Base-by-base conservation (phyloP, 2,329 filamentous ascomycete species). In the Ophiostoma sp. region DNA sequence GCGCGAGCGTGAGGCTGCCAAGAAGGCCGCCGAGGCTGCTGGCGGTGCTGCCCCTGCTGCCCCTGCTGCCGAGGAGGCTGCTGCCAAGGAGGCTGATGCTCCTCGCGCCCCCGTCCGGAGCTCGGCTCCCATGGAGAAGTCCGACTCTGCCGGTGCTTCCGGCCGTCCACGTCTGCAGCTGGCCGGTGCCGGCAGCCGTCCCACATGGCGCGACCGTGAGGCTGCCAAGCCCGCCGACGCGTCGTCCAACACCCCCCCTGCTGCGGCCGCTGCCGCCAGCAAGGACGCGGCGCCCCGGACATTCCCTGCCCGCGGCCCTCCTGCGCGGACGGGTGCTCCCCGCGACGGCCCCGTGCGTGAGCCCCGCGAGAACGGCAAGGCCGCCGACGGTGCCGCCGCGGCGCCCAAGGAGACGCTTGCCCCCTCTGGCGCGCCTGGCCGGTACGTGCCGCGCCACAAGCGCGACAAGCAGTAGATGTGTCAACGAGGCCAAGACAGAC, bases 1-100 rank as follows among this genome's bases (percentile, higher is more conserved):
- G 91, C 88, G 90, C 78, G 90, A 93, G 41, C 89, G 90, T 76
- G 86, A 92, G 79, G 87, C 86, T 68, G 80, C 83, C 72, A 84
- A 76, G 76, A 75, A 76, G 75, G 77, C 81, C 11, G 76, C 17
- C 76, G 23, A 60, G n/a, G 52, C 62, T 8, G 33, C 54, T 23
- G 60, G 65, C 0, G 31, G 64, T 0, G 4, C 33, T 11, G 68
- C 35, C 11, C 15, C 20, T 31, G 54, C 36, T 31, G n/a, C 79
- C 70, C 76, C 79, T 41, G 75, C 79, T 11, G 75, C 77, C 64
- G 27, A 31, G 27, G 27, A 31, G 27, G 27, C 27, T 31, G 27
- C 27, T 31, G 27, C 3, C 27, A 3, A 31, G 27, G 27, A 31
- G 27, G 75, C 79, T n/a, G 68, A 77, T 13, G 74, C 77, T 23